Percentiles rank a stretch among this genome's conserved stretches.
Evolutionary conservation across 805 yeast genomes (phyloP).

Genomic region (Ogataea allantospora): DNA sequence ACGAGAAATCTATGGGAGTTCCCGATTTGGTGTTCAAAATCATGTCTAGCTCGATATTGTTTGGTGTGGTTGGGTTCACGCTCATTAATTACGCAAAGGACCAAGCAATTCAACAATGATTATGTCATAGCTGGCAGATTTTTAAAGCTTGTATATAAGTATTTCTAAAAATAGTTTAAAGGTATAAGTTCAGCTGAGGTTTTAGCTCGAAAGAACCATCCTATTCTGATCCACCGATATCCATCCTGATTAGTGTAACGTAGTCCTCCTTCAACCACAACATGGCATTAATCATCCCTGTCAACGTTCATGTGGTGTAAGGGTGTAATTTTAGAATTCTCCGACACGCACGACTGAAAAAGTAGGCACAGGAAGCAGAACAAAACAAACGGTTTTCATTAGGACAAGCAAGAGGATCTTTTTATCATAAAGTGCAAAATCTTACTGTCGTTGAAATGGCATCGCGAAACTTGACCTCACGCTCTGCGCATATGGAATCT

Average conservation of each 20-base stretch:
- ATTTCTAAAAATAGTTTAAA: conserved; percentile 8
- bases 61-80: conserved; percentile 35
- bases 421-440: neutral
- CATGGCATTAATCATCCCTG: no score
- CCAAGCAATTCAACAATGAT: conserved; percentile 10
- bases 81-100: conserved; percentile 33
- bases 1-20: conserved; percentile 24
- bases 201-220: no score
- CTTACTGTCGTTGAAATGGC: conserved; percentile 23
- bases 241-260: neutral
- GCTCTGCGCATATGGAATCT: conserved; percentile 34
- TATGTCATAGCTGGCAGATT: neutral
- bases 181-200: no score
- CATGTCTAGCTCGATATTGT: conserved; percentile 33
- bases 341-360: conserved; percentile 10
- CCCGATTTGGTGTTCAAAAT: conserved; percentile 35
- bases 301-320: conserved; percentile 4
- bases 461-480: conserved; percentile 34
- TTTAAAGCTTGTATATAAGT: conserved; percentile 4
- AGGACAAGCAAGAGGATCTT: conserved; percentile 6
- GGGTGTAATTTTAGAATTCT: conserved; percentile 6
- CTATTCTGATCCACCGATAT: no score
- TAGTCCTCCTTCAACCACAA: no score
- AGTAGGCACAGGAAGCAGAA: conserved; percentile 13
- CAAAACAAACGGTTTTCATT: conserved; percentile 7